A percentile compares a stretch with the other conserved stretches of the same genome.
phyloP scores from a whole-genome alignment of 2,329 filamentous ascomycete genomes.

The Alternaria sp. region DNA sequence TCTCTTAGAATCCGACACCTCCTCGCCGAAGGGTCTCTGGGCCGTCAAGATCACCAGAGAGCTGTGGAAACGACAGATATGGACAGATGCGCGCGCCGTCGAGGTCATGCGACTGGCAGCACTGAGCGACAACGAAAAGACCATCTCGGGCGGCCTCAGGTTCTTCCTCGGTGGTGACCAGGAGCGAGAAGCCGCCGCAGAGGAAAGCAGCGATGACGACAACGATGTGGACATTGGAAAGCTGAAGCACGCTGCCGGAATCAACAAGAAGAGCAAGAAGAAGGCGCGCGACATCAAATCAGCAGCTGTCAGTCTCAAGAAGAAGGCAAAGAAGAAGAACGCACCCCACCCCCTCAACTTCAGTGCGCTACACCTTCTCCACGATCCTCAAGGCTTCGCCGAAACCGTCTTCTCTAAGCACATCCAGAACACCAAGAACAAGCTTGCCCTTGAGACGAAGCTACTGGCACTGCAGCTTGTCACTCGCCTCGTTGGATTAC shows the following conservation, averaged over 20 bases:
- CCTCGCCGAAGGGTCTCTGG: conserved; percentile 89
- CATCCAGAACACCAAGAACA: conserved; percentile 83
- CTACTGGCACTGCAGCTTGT: conserved; percentile 89
- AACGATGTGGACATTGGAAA: conserved; percentile 76
- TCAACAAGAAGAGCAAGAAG: conserved; percentile 98
- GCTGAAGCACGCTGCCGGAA: conserved; percentile 81
- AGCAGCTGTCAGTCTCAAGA: conserved; percentile 82
- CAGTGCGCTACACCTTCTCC: conserved; percentile 89
- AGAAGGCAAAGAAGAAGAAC: conserved; percentile 82
- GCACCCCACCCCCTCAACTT: conserved; percentile 92
- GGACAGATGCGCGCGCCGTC: conserved; percentile 94
- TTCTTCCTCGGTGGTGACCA: conserved; percentile 98
- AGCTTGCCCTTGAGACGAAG: conserved; percentile 86
- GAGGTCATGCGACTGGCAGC: conserved; percentile 97
- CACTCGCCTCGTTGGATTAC: conserved; percentile 86
- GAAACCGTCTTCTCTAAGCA: conserved; percentile 91
- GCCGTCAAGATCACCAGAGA: conserved; percentile 94
- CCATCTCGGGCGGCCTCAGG: conserved; percentile 81
- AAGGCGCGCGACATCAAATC: conserved; percentile 78
- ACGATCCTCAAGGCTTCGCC: conserved; percentile 93
- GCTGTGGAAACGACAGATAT: conserved; percentile 94
- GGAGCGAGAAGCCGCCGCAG: conserved; percentile 84
- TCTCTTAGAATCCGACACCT: conserved; percentile 82
- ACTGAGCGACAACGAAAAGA: conserved; percentile 90
- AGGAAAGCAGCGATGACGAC: conserved; percentile 83